Percentiles rank a stretch among this genome's conserved stretches.
phyloP scores from a whole-genome alignment of 2,329 filamentous ascomycete species.

The Colletotrichum theobromicola region DNA sequence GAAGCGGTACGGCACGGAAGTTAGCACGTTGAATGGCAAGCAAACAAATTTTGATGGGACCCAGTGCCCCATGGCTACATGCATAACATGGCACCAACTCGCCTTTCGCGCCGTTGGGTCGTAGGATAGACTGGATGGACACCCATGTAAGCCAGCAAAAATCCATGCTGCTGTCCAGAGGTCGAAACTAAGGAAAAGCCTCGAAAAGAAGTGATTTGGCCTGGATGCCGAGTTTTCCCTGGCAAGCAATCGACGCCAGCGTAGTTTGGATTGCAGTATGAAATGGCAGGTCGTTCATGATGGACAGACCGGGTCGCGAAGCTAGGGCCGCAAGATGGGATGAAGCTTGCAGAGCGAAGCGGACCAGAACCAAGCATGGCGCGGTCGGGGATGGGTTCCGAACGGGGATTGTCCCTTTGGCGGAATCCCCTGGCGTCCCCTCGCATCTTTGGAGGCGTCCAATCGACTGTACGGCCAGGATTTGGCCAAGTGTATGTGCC shows the following conservation, averaged over 20 bases:
- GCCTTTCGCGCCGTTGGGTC: background rate
- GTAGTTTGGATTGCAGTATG: background rate
- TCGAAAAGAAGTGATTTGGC: background rate
- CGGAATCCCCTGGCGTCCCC: slow-evolving; percentile 2
- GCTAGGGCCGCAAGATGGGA: slow-evolving; percentile 19
- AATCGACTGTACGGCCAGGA: background rate
- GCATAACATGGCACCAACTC: background rate
- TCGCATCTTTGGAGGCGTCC: slow-evolving; percentile 8
- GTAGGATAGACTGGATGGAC: background rate
- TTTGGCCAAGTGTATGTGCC: background rate
- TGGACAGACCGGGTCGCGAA: background rate
- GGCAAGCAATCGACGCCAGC: background rate
- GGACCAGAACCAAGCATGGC: slow-evolving; percentile 12
- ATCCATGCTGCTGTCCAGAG: background rate
- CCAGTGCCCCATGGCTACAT: background rate
- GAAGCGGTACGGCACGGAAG: slow-evolving; percentile 23
- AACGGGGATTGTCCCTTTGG: slow-evolving; percentile 14
- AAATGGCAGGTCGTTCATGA: background rate
- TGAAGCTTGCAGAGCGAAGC: slow-evolving; percentile 10
- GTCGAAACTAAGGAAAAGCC: background rate
- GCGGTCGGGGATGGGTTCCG: slow-evolving; percentile 16
- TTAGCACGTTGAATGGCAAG: slow-evolving; percentile 18
- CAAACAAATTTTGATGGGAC: slow-evolving; percentile 12
- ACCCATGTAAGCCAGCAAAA: background rate
- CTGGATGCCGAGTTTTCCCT: background rate